phyloP scores from a whole-genome alignment of 1,284 basidiomycete species.

The Grifola frondosa region DNA sequence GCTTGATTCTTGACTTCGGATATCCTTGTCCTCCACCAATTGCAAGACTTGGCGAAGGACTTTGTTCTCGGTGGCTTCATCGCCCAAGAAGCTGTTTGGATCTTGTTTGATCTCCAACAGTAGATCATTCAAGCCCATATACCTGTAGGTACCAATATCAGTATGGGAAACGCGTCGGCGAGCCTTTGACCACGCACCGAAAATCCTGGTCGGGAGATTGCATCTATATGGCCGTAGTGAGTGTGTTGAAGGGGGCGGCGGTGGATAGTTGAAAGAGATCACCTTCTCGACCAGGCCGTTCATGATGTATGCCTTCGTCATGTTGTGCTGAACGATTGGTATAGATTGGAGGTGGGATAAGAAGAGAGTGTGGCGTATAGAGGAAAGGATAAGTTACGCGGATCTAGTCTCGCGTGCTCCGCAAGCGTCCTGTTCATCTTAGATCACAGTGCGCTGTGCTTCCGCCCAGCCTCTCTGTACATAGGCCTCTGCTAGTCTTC shows the following conservation, averaged over 20 bases:
- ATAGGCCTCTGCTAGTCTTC: too few relatives aligned
- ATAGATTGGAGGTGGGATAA: conserved; percentile 4
- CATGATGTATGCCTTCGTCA: conserved; percentile 83
- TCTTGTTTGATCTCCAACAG: conserved; percentile 83
- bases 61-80: conserved; percentile 80
- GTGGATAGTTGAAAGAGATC: neutral
- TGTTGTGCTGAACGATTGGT: too few relatives aligned
- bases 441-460: neutral
- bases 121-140: conserved; percentile 93
- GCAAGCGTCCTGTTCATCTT: conserved; percentile 1
- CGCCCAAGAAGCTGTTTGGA: conserved; percentile 68
- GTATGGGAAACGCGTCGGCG: conserved; percentile 10
- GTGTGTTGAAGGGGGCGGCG: conserved; percentile 1
- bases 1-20: conserved; percentile 98
- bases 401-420: conserved; percentile 11
- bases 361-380: conserved; percentile 12
- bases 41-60: conserved; percentile 79
- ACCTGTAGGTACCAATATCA: conserved; percentile 48
- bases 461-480: too few relatives aligned
- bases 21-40: conserved; percentile 89
- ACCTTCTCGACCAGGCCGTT: conserved; percentile 80
- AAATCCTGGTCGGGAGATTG: conserved; percentile 83
- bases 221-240: conserved; percentile 53
- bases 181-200: conserved; percentile 45
- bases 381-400: conserved; percentile 10